Conservation (phyloP, 2,329 filamentous ascomycete species). For the Leptosphaerulina australis region DNA sequence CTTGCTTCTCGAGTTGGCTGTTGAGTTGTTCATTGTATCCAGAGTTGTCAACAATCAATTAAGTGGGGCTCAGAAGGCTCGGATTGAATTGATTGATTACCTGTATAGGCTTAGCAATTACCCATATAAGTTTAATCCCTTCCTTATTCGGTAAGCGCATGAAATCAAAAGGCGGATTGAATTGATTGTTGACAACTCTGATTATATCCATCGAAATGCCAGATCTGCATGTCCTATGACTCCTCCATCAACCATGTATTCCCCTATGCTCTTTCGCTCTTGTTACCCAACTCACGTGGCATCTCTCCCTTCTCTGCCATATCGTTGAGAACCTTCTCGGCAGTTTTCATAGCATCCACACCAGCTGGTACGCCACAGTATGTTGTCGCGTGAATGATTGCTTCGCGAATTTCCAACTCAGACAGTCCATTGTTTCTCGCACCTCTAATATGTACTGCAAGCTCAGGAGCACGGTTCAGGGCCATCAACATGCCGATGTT, state of each 20-base stretch:
- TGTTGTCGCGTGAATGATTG: slow-evolving; percentile 57
- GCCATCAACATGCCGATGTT: slow-evolving; percentile 71
- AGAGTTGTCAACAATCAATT: too few species aligned
- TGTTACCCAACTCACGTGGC: slow-evolving; percentile 40
- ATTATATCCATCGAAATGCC: too few species aligned
- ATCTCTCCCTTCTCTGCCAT: slow-evolving; percentile 56
- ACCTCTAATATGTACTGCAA: slow-evolving; percentile 67
- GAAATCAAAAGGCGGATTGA: too few species aligned
- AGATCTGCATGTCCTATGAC: too few species aligned
- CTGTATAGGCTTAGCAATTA: too few species aligned
- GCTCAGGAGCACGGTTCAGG: slow-evolving; percentile 64
- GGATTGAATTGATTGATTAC: too few species aligned
- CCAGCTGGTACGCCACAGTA: slow-evolving; percentile 63
- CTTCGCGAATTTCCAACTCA: slow-evolving; percentile 68
- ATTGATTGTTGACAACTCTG: too few species aligned
- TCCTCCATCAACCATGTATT: slow-evolving; percentile 1
- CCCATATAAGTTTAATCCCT: too few species aligned
- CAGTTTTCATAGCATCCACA: slow-evolving; percentile 61
- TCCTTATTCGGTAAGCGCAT: too few species aligned
- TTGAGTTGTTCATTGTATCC: too few species aligned
- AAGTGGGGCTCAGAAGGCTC: too few species aligned
- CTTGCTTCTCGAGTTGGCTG: too few species aligned
- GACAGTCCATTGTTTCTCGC: slow-evolving; percentile 67
- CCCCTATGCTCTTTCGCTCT: slow-evolving; percentile 37
- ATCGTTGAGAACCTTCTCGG: slow-evolving; percentile 59